A percentile compares a stretch with the other conserved stretches of the same genome.
Conservation (phyloP, 805 yeast genomes). For the Dipodascopsis uninucleata region DNA sequence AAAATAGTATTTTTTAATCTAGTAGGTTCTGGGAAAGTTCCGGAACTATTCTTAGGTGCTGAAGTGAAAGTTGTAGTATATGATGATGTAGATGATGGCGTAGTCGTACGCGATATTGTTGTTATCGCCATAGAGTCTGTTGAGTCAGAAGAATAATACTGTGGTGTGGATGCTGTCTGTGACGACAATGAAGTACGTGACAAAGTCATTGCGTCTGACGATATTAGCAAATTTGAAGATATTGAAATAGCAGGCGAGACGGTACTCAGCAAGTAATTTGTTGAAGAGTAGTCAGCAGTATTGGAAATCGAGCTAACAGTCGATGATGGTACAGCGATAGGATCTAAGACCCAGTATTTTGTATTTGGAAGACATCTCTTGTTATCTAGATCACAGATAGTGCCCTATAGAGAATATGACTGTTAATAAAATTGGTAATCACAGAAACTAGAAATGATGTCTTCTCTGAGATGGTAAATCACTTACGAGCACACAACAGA, state of each 20-base stretch:
- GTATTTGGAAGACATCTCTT: constrained; percentile 1
- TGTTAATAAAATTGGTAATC: background rate
- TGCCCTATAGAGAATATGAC: background rate
- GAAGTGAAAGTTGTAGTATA: background rate
- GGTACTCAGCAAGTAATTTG: background rate
- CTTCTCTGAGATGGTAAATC: too few species aligned
- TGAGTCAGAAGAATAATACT: background rate
- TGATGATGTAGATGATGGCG: background rate
- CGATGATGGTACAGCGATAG: too few species aligned
- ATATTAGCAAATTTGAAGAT: background rate
- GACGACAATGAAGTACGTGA: background rate
- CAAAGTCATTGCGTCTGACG: too few species aligned
- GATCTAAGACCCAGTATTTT: background rate
- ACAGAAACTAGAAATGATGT: too few species aligned
- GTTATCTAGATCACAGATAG: background rate
- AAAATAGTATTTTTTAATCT: too few species aligned
- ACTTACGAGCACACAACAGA: constrained; percentile 1
- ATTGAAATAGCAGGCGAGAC: background rate
- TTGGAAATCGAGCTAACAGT: too few species aligned
- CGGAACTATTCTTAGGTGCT: too few species aligned
- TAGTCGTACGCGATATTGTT: background rate
- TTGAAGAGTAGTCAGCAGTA: background rate
- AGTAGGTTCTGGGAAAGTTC: too few species aligned
- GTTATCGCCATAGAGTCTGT: background rate
- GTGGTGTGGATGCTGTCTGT: background rate